Percentiles rank a stretch among this genome's conserved stretches.
Evolutionary conservation across 2,329 filamentous ascomycete genomes (phyloP).

Genomic region (Aspergillus phoenicis): DNA sequence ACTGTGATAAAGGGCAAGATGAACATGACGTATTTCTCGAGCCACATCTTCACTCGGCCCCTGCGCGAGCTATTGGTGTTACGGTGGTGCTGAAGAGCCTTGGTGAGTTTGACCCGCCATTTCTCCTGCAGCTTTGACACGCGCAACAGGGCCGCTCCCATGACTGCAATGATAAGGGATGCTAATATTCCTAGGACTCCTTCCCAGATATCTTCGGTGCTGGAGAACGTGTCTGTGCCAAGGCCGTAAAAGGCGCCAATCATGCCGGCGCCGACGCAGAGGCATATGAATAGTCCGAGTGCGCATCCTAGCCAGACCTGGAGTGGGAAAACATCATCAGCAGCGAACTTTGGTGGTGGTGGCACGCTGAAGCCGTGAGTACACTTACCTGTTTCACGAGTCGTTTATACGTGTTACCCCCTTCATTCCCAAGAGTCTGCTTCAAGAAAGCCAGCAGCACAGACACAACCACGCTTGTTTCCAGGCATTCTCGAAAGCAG

Average conservation of each 20-base stretch:
- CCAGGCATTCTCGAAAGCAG: conserved; percentile 75
- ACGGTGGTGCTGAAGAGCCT: conserved; percentile 57
- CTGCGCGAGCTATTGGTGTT: conserved; percentile 43
- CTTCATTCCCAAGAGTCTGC: conserved; percentile 34
- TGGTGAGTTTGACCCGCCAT: conserved; percentile 78
- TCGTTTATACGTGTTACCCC: neutral
- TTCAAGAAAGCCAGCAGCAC: conserved; percentile 85
- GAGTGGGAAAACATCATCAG: neutral
- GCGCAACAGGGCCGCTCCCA: conserved; percentile 78
- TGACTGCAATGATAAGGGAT: conserved; percentile 75
- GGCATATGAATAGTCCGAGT: conserved; percentile 54
- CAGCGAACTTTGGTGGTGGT: neutral
- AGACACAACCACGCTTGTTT: conserved; percentile 82
- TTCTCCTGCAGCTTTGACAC: conserved; percentile 83
- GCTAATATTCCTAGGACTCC: conserved; percentile 76
- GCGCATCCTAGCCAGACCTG: conserved; percentile 6
- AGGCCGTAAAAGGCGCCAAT: conserved; percentile 75
- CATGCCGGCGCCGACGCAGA: conserved; percentile 66
- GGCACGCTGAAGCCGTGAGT: neutral
- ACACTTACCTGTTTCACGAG: neutral
- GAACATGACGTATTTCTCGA: conserved; percentile 84
- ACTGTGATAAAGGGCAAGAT: conserved; percentile 83
- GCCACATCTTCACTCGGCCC: conserved; percentile 61
- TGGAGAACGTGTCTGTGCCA: conserved; percentile 67
- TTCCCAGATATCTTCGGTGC: conserved; percentile 77